Evolutionary conservation across 495 filamentous ascomycete genomes (phyloP).

Genomic region (Aspergillus saccharolyticus): DNA sequence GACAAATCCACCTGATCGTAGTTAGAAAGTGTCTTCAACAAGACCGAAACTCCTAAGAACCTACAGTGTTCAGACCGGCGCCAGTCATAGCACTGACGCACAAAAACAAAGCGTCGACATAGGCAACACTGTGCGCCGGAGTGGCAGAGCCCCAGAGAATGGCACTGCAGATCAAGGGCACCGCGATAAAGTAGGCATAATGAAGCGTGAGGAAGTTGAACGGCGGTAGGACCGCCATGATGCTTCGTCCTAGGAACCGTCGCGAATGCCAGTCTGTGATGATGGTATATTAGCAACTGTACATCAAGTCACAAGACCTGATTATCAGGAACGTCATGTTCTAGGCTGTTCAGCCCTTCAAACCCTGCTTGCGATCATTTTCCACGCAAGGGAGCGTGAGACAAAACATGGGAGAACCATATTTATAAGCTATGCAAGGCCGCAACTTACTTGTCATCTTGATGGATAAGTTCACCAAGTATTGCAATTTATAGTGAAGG

Average conservation of each 20-base stretch:
- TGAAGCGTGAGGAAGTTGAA: conserved; percentile 76
- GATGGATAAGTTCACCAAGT: background rate
- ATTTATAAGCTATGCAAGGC: background rate
- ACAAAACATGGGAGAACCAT: background rate
- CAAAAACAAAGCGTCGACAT: conserved; percentile 72
- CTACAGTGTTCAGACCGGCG: conserved; percentile 67
- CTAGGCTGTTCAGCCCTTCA: background rate
- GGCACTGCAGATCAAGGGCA: conserved; percentile 58
- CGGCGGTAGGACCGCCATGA: conserved; percentile 33
- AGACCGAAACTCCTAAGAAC: conserved; percentile 12
- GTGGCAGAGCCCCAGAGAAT: conserved; percentile 71
- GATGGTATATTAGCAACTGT: background rate
- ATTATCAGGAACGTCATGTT: background rate
- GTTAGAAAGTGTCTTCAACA: background rate
- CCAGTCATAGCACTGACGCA: conserved; percentile 76
- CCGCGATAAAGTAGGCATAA: conserved; percentile 71
- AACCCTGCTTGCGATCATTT: background rate
- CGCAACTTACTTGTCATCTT: background rate
- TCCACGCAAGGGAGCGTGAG: background rate
- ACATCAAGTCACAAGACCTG: background rate
- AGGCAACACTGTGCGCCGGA: conserved; percentile 57
- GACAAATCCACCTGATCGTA: conserved; percentile 53
- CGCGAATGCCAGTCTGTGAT: conserved; percentile 20
- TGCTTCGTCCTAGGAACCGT: conserved; percentile 18
- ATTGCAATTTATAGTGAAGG: background rate